Conservation (phyloP, 106 monocot species). For the Acanthochlamys bracteata region DNA sequence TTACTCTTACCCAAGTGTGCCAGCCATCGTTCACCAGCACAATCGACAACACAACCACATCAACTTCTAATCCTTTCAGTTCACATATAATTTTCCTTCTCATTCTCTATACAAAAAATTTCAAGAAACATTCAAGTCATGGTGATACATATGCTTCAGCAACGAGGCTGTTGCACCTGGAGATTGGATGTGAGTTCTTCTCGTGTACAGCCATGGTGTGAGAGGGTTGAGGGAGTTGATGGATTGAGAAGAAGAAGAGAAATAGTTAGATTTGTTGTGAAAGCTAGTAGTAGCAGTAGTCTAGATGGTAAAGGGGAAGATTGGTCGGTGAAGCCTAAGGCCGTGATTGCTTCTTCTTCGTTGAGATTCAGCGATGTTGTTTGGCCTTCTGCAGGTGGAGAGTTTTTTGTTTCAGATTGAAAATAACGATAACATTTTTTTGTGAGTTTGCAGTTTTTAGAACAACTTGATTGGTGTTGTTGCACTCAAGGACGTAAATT, state of each 20-base stretch:
- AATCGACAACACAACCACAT: neutral
- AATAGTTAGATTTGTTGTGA: constrained; percentile 8
- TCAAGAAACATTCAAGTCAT: no score
- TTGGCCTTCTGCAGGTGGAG: constrained; percentile 64
- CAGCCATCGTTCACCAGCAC: neutral
- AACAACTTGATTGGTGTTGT: neutral
- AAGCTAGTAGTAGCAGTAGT: constrained; percentile 11
- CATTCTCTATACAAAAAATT: neutral
- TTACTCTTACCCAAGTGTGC: neutral
- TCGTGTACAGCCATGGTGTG: neutral
- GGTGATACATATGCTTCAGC: neutral
- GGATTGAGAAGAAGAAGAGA: neutral
- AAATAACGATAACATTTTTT: neutral
- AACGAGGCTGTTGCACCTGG: neutral
- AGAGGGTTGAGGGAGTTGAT: neutral
- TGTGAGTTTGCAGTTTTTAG: neutral
- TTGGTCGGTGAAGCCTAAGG: constrained; percentile 1
- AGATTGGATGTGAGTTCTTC: neutral
- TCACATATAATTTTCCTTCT: neutral
- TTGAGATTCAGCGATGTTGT: constrained; percentile 59
- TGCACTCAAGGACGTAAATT: no score
- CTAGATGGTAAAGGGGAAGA: constrained; percentile 18
- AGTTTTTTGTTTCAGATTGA: neutral
- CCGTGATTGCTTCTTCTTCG: neutral
- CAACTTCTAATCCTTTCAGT: neutral